Evolutionary conservation across 129 eudicot genomes (phyloP).

Genomic region (Arctium minus): DNA sequence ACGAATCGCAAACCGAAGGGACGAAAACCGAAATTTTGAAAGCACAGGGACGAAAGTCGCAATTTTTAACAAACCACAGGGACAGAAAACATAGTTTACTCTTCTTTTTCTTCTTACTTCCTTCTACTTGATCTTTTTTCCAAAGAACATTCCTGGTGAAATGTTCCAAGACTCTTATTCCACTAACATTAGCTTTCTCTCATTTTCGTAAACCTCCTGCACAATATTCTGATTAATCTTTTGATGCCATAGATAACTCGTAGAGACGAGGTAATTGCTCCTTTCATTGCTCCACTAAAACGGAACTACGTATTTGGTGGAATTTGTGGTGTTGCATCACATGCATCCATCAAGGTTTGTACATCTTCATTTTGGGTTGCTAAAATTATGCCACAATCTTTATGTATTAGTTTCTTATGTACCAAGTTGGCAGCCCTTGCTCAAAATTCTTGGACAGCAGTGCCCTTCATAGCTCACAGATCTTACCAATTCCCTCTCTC

Average conservation of each 20-base stretch:
- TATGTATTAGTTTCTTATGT: not conserved
- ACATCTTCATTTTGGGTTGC: not conserved
- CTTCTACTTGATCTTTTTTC: not conserved
- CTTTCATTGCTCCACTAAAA: slow-evolving; percentile 79
- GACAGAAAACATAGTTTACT: not conserved
- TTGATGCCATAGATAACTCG: slow-evolving; percentile 67
- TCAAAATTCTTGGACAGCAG: not conserved
- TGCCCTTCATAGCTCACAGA: not conserved
- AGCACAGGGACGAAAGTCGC: not conserved
- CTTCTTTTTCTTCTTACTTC: not conserved
- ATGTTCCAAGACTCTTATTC: not conserved
- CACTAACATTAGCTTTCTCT: not conserved
- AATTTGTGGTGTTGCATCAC: slow-evolving; percentile 77
- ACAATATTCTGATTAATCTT: not conserved
- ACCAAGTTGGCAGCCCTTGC: not conserved
- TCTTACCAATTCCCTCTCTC: not conserved
- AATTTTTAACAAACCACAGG: not conserved
- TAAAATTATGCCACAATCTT: not conserved
- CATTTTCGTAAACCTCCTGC: not conserved
- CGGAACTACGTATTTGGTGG: slow-evolving; percentile 93
- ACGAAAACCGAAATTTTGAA: not conserved
- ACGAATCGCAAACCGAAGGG: not conserved
- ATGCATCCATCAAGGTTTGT: slow-evolving; percentile 77
- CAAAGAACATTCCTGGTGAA: not conserved
- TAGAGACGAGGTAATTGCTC: slow-evolving; percentile 92